Evolutionary conservation across 2,329 filamentous ascomycete species (phyloP).

Genomic region (Venturia pyrina): DNA sequence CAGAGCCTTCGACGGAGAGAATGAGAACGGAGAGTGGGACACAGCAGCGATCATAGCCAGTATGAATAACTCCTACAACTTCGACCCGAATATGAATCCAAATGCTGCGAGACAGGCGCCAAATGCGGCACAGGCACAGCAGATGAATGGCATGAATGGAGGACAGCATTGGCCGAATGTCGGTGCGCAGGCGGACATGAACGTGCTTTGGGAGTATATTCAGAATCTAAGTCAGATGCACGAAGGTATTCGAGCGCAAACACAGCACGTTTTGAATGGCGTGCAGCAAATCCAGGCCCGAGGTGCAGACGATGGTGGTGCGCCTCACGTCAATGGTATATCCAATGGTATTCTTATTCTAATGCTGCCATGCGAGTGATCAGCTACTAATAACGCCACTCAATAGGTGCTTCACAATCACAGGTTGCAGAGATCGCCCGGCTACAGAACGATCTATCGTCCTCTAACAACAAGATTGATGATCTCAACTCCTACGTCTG

Average conservation of each 20-base stretch:
- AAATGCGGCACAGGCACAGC: slow-evolving; percentile 7
- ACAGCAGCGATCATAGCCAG: background rate
- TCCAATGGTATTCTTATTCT: background rate
- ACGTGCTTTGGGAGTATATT: slow-evolving; percentile 31
- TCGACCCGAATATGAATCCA: slow-evolving; percentile 2
- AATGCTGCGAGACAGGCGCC: slow-evolving; percentile 2
- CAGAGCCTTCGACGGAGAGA: background rate
- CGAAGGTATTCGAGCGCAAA: slow-evolving; percentile 30
- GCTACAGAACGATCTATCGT: slow-evolving; percentile 23
- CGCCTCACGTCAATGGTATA: slow-evolving; percentile 25
- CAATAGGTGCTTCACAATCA: background rate
- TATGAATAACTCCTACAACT: slow-evolving; percentile 10
- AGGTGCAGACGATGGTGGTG: slow-evolving; percentile 24
- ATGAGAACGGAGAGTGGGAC: slow-evolving; percentile 1
- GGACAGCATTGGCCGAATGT: slow-evolving; percentile 17
- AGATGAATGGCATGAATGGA: slow-evolving; percentile 12
- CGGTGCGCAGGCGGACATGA: slow-evolving; percentile 34
- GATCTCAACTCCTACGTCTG: slow-evolving; percentile 20
- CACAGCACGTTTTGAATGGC: slow-evolving; percentile 27
- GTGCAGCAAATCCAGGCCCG: slow-evolving; percentile 27
- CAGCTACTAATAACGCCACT: slow-evolving; percentile 11
- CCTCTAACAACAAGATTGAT: slow-evolving; percentile 21
- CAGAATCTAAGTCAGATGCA: slow-evolving; percentile 30
- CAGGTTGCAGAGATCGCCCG: slow-evolving; percentile 23
- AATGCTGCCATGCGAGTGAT: background rate